Evolutionary conservation across 495 filamentous ascomycete genomes (phyloP).

Genomic region (Cercophora scortea): DNA sequence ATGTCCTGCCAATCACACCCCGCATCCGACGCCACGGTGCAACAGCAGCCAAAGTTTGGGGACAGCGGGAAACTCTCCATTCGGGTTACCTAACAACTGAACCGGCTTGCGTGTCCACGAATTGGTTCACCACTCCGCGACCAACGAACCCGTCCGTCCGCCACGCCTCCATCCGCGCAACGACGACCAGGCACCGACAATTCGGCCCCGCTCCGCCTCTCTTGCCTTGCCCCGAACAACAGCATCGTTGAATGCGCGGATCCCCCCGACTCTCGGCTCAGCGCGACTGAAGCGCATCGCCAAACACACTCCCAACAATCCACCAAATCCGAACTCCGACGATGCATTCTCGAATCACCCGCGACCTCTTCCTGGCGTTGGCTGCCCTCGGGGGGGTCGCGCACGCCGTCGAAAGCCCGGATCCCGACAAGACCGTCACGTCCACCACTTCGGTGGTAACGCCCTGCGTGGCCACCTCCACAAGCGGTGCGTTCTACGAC

Average conservation of each 20-base stretch:
- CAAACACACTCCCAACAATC: background rate
- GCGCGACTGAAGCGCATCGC: constrained; percentile 11
- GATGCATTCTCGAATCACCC: constrained; percentile 15
- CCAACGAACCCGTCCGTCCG: background rate
- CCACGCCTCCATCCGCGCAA: background rate
- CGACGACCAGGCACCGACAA: background rate
- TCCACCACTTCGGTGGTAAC: constrained; percentile 27
- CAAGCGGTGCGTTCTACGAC: constrained; percentile 79
- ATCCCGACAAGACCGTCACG: constrained; percentile 6
- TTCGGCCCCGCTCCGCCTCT: background rate
- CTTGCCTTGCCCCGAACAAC: background rate
- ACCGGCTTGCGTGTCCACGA: background rate
- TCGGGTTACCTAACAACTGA: background rate
- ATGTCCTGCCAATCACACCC: background rate
- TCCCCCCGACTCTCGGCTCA: background rate
- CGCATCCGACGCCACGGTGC: background rate
- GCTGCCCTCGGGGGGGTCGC: constrained; percentile 10
- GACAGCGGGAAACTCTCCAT: background rate
- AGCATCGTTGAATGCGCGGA: constrained; percentile 4
- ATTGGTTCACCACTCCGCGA: background rate
- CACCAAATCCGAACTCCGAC: background rate
- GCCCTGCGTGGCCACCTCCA: constrained; percentile 76
- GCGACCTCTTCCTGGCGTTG: constrained; percentile 11
- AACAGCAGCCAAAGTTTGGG: background rate
- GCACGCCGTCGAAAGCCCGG: constrained; percentile 6